phyloP scores from a whole-genome alignment of 805 yeast species.

The Clavispora phyllophila region DNA sequence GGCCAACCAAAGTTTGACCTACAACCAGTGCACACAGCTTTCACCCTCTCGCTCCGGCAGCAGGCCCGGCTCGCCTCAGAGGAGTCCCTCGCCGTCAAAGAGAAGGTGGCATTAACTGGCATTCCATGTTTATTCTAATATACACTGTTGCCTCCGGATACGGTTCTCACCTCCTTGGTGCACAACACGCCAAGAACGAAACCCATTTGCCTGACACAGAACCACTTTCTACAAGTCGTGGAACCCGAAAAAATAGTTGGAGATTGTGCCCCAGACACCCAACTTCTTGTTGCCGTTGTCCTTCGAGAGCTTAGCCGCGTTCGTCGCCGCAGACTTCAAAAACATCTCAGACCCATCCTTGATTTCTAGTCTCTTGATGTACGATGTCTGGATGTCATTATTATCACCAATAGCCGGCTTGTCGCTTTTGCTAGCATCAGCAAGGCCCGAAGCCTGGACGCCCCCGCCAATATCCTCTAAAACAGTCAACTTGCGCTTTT shows the following conservation, averaged over 20 bases:
- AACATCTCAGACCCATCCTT: constrained; percentile 38
- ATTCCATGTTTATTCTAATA: background rate
- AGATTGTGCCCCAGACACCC: constrained; percentile 28
- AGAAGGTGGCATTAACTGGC: constrained; percentile 12
- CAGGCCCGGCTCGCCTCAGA: constrained; percentile 15
- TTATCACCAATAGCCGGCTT: constrained; percentile 10
- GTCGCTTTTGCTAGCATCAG: constrained; percentile 9
- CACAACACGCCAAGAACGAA: no score
- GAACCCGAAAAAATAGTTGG: constrained; percentile 38
- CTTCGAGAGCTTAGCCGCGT: constrained; percentile 14
- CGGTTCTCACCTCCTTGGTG: no score
- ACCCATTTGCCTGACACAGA: no score
- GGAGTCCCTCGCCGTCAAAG: constrained; percentile 17
- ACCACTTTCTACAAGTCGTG: constrained; percentile 37
- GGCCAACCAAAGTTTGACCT: constrained; percentile 11
- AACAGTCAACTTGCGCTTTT: constrained; percentile 37
- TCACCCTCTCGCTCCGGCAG: constrained; percentile 11
- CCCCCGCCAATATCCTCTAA: constrained; percentile 47
- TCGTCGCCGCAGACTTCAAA: constrained; percentile 20
- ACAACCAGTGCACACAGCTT: constrained; percentile 14
- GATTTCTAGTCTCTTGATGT: constrained; percentile 29
- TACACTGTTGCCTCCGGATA: constrained; percentile 1
- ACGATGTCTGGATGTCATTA: constrained; percentile 15
- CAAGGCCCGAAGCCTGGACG: constrained; percentile 6
- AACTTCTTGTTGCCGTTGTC: constrained; percentile 25